Evolutionary conservation across 2,329 filamentous ascomycete genomes (phyloP).

Genomic region (Trichophaea hybrida): DNA sequence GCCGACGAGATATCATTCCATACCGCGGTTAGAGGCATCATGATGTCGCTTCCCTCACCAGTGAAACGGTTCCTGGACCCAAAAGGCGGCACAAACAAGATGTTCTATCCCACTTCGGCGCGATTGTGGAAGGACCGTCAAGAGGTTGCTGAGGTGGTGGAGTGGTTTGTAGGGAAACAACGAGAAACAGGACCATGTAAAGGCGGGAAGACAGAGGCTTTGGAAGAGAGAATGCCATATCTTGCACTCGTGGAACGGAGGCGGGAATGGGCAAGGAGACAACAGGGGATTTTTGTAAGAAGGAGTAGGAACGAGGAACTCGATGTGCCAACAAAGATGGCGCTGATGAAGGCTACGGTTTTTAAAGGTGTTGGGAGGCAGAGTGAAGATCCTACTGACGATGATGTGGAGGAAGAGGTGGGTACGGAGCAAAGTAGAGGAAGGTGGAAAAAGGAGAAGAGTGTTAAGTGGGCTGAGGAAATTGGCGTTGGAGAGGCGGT

Average conservation of each 20-base stretch:
- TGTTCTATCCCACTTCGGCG: slow-evolving; percentile 80
- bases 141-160: slow-evolving; percentile 61
- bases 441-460: slow-evolving; percentile 18
- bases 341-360: slow-evolving; percentile 30
- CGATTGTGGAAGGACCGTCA: slow-evolving; percentile 74
- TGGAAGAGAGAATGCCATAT: slow-evolving; percentile 79
- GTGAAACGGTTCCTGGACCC: slow-evolving; percentile 47
- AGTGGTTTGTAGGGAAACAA: slow-evolving; percentile 43
- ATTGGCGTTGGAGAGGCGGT: slow-evolving; percentile 30
- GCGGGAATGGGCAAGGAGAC: slow-evolving; percentile 20
- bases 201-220: slow-evolving; percentile 41
- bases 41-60: slow-evolving; percentile 72
- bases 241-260: slow-evolving; percentile 48
- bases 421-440: slow-evolving; percentile 19
- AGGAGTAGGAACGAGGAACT: slow-evolving; percentile 30
- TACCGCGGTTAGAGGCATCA: slow-evolving; percentile 68
- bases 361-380: slow-evolving; percentile 31
- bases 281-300: slow-evolving; percentile 23
- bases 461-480: slow-evolving; percentile 15
- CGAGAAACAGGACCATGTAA: slow-evolving; percentile 12
- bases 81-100: slow-evolving; percentile 43
- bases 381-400: slow-evolving; percentile 37
- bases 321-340: slow-evolving; percentile 16
- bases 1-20: slow-evolving; percentile 94
- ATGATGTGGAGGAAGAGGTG: slow-evolving; percentile 26